Evolutionary conservation across 129 eudicot species (phyloP).

Genomic region (Centella asiatica): DNA sequence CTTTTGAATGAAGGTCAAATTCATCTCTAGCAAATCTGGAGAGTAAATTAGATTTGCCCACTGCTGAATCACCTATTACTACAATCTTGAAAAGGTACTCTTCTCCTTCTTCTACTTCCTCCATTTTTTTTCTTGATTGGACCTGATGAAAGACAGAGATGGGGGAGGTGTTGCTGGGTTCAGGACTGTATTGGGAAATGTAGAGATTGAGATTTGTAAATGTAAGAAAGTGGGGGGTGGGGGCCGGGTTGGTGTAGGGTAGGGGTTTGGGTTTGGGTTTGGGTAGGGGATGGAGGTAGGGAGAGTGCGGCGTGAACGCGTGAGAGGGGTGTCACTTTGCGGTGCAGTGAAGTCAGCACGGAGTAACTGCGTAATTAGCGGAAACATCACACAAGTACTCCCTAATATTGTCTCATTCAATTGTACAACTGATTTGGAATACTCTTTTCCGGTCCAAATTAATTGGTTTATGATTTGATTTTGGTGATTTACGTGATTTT

Average conservation of each 20-base stretch:
- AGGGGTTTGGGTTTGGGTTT: no score
- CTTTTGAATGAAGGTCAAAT: constrained; percentile 76
- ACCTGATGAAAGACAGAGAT: not conserved
- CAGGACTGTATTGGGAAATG: not conserved
- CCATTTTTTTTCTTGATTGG: constrained; percentile 25
- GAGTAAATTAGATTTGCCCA: constrained; percentile 63
- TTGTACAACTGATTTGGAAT: no score
- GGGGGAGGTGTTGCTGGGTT: not conserved
- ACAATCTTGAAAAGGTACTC: constrained; percentile 92
- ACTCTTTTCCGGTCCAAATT: no score
- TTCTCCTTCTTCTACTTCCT: constrained; percentile 50
- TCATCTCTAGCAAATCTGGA: constrained; percentile 77
- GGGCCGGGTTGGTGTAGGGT: no score
- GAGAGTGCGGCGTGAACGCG: no score
- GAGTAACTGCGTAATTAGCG: constrained; percentile 36
- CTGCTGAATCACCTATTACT: constrained; percentile 90
- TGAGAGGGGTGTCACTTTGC: constrained; percentile 9
- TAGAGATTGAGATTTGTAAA: constrained; percentile 1
- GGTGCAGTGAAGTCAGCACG: constrained; percentile 19
- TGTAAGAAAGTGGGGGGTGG: constrained; percentile 19
- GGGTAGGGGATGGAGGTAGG: no score
- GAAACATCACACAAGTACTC: no score
- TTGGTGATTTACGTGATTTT: no score
- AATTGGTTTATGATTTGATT: no score
- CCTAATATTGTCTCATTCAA: no score